Base-by-base conservation (phyloP, 2,329 filamentous ascomycete species). In the Cordyceps cicadae region DNA sequence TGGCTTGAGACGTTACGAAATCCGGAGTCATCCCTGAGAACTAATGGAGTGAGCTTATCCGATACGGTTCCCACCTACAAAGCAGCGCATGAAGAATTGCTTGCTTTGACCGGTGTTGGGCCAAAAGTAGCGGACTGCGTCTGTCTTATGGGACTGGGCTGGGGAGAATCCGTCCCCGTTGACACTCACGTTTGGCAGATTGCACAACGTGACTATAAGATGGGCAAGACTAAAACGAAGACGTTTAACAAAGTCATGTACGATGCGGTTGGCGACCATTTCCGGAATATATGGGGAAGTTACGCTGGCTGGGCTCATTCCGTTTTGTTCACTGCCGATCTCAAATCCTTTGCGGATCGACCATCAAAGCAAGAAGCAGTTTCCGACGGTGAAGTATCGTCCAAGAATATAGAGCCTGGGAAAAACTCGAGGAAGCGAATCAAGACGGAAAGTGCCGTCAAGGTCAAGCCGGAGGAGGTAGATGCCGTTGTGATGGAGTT, bases 151-250 rank as follows among this genome's bases (percentile, higher is more conserved):
- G 95, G 95, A 0, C 76, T 99, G 15, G 93, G 92, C 32, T 99
- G 95, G 93, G 89, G 89, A 37, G 93, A 97, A 74, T 87, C 92
- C 3, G 92, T 99, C 1, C 94, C 94, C 0, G 90, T 99, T 37
- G 94, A 99, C 73, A 99, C 95, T 1, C 95, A 99, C 74, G 91
- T 99, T 14, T 97, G 92, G 93, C 92, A 97, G 77, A 97, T 99
- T 69, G 95, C 94, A 0, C 90, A 95, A 72, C 82, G 94, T 58
- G 94, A 99, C 73, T 99, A 99, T 76, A 92, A 87, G 62, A 96
- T 99, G 68, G 90, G 90, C 7, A 93, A 90, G 69, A 85, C 84
- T 9, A 94, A 92, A 69, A 89, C 74, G 63, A 93, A 92, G 69
- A 93, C 90, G 52, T 80, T 99, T 64, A 97, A 88, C 15, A 95